phyloP scores from a whole-genome alignment of 2,329 filamentous ascomycete species.

The Trichoderma endophyticum region DNA sequence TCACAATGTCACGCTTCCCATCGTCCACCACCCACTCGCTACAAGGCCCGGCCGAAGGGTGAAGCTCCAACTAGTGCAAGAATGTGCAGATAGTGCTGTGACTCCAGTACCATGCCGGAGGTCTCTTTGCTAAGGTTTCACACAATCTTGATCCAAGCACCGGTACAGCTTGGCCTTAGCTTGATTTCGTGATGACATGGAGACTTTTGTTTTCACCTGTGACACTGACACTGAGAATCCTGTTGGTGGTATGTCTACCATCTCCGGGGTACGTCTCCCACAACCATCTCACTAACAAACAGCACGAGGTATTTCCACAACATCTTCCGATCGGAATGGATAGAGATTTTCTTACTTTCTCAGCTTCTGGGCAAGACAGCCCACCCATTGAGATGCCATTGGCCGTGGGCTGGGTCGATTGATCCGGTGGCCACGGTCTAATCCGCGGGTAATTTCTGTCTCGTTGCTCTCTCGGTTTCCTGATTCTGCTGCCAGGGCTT shows the following conservation, averaged over 20 bases:
- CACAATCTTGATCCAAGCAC: background rate
- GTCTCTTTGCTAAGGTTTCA: background rate
- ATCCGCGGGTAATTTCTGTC: background rate
- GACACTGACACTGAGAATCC: background rate
- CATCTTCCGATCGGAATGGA: background rate
- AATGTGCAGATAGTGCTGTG: background rate
- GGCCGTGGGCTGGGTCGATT: background rate
- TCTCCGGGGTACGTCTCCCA: background rate
- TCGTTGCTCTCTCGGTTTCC: constrained; percentile 1
- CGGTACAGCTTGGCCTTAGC: background rate
- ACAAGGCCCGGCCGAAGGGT: background rate
- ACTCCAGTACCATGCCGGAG: background rate
- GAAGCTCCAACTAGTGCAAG: background rate
- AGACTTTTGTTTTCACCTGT: background rate
- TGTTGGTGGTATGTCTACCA: background rate
- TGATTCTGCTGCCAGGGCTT: constrained; percentile 13
- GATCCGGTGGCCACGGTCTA: background rate
- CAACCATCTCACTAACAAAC: background rate
- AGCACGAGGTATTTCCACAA: background rate
- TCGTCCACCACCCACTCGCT: background rate
- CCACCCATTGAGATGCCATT: background rate
- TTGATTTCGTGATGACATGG: background rate
- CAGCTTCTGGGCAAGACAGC: background rate
- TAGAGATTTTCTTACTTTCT: background rate
- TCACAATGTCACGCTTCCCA: background rate